Evolutionary conservation across 805 yeast species (phyloP), one percentile per base, ranked within the genome.

Genomic region (Metschnikowia similis): DNA sequence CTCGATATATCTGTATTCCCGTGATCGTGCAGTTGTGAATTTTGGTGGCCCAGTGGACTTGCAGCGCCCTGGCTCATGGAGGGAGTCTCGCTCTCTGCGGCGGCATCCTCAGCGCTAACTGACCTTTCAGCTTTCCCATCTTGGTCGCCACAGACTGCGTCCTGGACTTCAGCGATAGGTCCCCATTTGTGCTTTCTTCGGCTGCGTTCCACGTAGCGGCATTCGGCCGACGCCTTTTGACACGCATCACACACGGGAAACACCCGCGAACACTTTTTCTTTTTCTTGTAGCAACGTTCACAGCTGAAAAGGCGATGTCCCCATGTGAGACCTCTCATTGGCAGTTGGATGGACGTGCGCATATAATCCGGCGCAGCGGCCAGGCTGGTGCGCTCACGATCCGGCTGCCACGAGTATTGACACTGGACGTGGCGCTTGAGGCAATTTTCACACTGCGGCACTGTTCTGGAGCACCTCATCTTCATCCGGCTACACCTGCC

Each of bases 191-290:
- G 53, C 41, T 66, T 56, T 45, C 68, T 67, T 40, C 60, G 64
- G 32, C 63, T 57, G 41, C 75, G 50, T 32, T 63, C 60, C 6
- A 70, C 63, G 55, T 73, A 73, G 49, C 69, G 71, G 50, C 78
- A 73, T 30, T 57, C 65, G 30, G 69, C 55, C 2, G 67, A 65
- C 2, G 74, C 59, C 48, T 66, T 66, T n/a, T 41, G 47, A 53
- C 78, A 73, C 54, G 70, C 65, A 38, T 61, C 56, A 47, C 78
- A 73, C 47, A 55, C 58, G 8, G 77, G 77, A 48, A 66, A 67
- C 32, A 62, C 64, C 45, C 76, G 60, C 41, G 66, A 63, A 53
- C 77, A 73, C 56, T 71, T 71, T 55, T 73, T 73, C 62, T 73
- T 73, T 49, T 73, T 62, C 35, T 71, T 59, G 51, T 73, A 71